phyloP scores from a whole-genome alignment of 176 grass and related monocot genomes.

The Zoysia pacifica region DNA sequence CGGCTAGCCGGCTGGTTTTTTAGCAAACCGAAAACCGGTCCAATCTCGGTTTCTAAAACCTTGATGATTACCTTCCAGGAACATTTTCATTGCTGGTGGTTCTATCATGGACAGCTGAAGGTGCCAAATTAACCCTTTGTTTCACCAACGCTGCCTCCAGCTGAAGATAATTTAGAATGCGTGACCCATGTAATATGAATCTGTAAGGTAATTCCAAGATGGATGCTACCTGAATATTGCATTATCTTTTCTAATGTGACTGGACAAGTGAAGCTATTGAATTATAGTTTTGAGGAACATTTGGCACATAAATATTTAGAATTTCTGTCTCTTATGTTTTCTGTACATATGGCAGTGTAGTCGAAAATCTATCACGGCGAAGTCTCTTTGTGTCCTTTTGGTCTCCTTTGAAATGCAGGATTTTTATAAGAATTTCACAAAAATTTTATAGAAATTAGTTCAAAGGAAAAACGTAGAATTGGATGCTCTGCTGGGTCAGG shows the following conservation, averaged over 20 bases:
- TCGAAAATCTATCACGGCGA: background rate
- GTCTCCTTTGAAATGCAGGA: background rate
- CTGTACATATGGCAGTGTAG: background rate
- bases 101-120: background rate
- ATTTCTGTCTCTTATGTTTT: background rate
- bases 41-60: too few relatives aligned
- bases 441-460: too few relatives aligned
- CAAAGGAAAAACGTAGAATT: too few relatives aligned
- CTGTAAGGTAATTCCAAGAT: too few relatives aligned
- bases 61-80: too few relatives aligned
- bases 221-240: too few relatives aligned
- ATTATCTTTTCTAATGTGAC: background rate
- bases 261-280: background rate
- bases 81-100: background rate
- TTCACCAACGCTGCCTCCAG: background rate
- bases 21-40: too few relatives aligned
- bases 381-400: background rate
- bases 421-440: too few relatives aligned
- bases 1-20: too few relatives aligned
- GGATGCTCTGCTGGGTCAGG: too few relatives aligned
- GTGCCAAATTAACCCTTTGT: background rate
- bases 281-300: background rate
- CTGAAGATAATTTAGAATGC: background rate
- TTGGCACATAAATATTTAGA: background rate
- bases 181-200: background rate